A percentile compares a stretch with the other conserved stretches of the same genome.
Conservation (phyloP, 1,284 basidiomycete species). For the Leccinum solheimii region DNA sequence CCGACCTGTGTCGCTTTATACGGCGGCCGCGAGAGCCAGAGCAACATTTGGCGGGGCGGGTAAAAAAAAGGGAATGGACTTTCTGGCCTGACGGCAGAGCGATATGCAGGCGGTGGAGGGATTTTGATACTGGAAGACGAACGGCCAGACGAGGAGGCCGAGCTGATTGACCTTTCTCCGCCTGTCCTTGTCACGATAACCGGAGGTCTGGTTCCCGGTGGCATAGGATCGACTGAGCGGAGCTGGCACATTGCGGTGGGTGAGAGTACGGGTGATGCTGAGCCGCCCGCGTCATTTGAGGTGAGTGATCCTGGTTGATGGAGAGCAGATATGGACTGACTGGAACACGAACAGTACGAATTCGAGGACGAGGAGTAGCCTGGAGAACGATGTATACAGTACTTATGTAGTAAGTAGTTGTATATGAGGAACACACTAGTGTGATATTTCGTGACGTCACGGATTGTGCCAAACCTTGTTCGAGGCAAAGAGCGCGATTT, state of each 20-base stretch:
- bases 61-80: constrained; percentile 20
- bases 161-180: constrained; percentile 73
- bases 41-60: constrained; percentile 28
- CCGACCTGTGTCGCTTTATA: constrained; percentile 67
- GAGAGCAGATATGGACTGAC: constrained; percentile 7
- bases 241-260: constrained; percentile 63
- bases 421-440: not conserved
- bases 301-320: constrained; percentile 69
- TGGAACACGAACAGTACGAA: constrained; percentile 14
- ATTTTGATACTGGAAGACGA: constrained; percentile 79
- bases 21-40: constrained; percentile 39
- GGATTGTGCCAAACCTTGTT: constrained; percentile 18
- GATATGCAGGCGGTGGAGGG: constrained; percentile 77
- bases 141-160: constrained; percentile 62
- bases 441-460: constrained; percentile 26
- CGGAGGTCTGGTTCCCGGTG: constrained; percentile 26
- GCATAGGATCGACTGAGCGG: constrained; percentile 26
- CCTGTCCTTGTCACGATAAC: constrained; percentile 34
- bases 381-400: not conserved
- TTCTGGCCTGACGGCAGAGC: constrained; percentile 46
- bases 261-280: constrained; percentile 73
- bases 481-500: constrained; percentile 24
- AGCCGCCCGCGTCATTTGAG: constrained; percentile 78
- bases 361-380: constrained; percentile 15
- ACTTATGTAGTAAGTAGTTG: not conserved